These are phyloP conservation scores for Colletotrichum tanaceti DNA, from an alignment of 2,329 filamentous ascomycete genomes.

Conservation along the genomic window DNA sequence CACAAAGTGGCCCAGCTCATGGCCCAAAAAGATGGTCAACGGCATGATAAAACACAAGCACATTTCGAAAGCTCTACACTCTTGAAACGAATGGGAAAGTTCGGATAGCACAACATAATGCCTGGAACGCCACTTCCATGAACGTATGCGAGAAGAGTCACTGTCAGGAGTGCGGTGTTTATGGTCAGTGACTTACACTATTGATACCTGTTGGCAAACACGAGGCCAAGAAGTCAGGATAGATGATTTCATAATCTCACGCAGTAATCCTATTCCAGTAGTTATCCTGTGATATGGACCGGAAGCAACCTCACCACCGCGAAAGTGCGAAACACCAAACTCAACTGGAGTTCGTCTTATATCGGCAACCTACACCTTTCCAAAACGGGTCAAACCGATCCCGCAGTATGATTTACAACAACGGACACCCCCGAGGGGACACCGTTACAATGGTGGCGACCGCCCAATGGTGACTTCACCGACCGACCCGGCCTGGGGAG, in stretches of 20 bases:
- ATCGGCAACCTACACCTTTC: not conserved
- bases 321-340: not conserved
- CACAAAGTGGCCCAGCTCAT: not conserved
- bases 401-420: not conserved
- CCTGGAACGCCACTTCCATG: not conserved
- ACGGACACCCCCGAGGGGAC: not conserved
- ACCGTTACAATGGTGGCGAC: not conserved
- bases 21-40: not conserved
- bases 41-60: slow-evolving; percentile 1
- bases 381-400: slow-evolving; percentile 3
- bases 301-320: not conserved
- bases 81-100: slow-evolving; percentile 16
- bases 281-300: too few relatives aligned
- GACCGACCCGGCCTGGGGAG: slow-evolving; percentile 11
- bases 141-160: not conserved
- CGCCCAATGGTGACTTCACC: not conserved
- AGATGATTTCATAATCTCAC: too few relatives aligned
- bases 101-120: slow-evolving; percentile 9
- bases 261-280: too few relatives aligned
- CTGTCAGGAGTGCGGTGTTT: not conserved
- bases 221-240: too few relatives aligned
- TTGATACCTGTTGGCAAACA: too few relatives aligned
- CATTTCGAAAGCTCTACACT: slow-evolving; percentile 2
- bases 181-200: not conserved
- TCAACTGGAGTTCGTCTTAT: slow-evolving; percentile 20